Base-by-base conservation (phyloP, 2,329 filamentous ascomycete genomes). In the Sarocladium strictum region DNA sequence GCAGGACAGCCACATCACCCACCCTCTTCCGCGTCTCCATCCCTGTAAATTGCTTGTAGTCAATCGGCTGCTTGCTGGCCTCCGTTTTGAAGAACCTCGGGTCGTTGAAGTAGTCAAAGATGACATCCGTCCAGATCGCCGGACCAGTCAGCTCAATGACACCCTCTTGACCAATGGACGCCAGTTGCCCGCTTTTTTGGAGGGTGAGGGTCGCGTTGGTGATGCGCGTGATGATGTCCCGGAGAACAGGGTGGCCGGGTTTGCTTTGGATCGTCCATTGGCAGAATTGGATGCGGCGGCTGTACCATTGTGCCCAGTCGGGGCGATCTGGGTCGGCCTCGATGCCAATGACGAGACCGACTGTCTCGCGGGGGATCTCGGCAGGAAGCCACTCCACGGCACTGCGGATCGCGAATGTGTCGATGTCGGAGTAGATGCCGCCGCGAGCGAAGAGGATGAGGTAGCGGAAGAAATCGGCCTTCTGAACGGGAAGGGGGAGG, bases 181-280 rank as follows among this genome's bases (percentile, higher is more conserved):
- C 77, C 21, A 96, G 77, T 47, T 78, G 76, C 19, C 89, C 88
- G 7, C 75, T 70, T 54, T 76, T 76, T 76, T 95, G 91, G 71
- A 86, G 81, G 56, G 79, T 76, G 51, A 97, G 76, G 0, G 92
- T 89, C 67, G 92, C 84, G 59, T 89, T 80, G 0, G 93, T 96
- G 65, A 99, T 92, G 61, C 85, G 87, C 14, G 87, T 79, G 29
- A 99, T 90, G 57, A 96, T 83, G 58, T 97, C 90, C 58, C 92
- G 84, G 56, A 99, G 79, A 12, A 96, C 84, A 0, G 94, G 94
- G 68, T 99, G 94, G 11, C 94, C 94, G 0, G 93, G 88, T 71
- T 99, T 99, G 55, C 89, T 77, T 71, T 97, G 93, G 59, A 99
- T 97, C 1, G 94, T 99, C 94, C 94, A 99, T 70, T 99, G 94